Evolutionary conservation across 1,284 basidiomycete species (phyloP).

Genomic region (Rhodotorula sp.): DNA sequence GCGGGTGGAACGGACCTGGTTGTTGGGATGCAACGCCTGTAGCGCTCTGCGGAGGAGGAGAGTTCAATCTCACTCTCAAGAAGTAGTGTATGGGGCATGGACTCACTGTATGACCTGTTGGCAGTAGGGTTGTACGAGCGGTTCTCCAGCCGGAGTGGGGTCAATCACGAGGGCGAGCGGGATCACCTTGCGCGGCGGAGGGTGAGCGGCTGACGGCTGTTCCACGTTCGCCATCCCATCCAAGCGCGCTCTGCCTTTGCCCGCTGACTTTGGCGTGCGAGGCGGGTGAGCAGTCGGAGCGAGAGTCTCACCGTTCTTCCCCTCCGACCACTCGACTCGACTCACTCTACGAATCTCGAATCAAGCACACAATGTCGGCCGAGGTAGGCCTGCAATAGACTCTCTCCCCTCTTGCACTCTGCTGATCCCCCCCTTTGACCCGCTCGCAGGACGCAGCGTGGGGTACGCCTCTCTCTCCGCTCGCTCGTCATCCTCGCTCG

Average conservation of each 20-base stretch:
- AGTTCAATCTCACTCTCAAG: neutral
- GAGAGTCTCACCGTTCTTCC: too few relatives aligned
- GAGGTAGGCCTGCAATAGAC: neutral
- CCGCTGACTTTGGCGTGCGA: too few relatives aligned
- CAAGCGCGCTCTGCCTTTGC: too few relatives aligned
- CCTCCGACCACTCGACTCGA: neutral
- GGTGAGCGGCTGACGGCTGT: neutral
- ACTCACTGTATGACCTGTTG: slow-evolving; percentile 24
- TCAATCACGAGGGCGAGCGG: slow-evolving; percentile 36
- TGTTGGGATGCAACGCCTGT: slow-evolving; percentile 22
- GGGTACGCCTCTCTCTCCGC: slow-evolving; percentile 11
- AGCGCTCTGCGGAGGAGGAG: slow-evolving; percentile 8
- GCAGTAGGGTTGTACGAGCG: slow-evolving; percentile 19
- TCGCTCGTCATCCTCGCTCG: too few relatives aligned
- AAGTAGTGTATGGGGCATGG: neutral
- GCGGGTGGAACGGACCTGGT: slow-evolving; percentile 17
- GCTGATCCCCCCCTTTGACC: neutral
- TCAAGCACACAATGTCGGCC: neutral
- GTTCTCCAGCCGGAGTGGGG: slow-evolving; percentile 3
- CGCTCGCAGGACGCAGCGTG: neutral
- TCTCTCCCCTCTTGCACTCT: too few relatives aligned
- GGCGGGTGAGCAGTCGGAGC: too few relatives aligned
- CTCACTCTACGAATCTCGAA: too few relatives aligned
- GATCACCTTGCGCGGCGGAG: slow-evolving; percentile 16
- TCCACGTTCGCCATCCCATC: neutral